Percentiles rank a stretch among this genome's conserved stretches.
These are phyloP conservation scores for Paramecium pentaurelia DNA, from an alignment of 73 alveolate species.

Conservation along the genomic window DNA sequence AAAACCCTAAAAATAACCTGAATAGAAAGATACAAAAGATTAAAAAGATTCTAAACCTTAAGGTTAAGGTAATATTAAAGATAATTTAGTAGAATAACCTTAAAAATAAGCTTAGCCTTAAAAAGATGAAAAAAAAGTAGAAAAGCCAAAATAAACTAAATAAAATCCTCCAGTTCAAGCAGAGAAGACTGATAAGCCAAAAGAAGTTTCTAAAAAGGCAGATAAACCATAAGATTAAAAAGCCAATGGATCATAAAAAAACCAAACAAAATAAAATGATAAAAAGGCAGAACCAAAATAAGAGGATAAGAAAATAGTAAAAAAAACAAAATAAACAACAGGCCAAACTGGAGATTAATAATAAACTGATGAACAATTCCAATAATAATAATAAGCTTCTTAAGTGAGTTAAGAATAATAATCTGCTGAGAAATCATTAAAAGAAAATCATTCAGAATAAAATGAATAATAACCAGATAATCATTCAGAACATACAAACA, in stretches of 20 bases:
- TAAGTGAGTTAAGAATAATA: neutral
- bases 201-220: neutral
- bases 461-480: neutral
- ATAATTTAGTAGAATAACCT: neutral
- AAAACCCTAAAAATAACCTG: neutral
- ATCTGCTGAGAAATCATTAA: neutral
- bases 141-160: neutral
- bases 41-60: neutral
- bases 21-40: neutral
- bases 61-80: neutral
- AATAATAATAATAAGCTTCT: neutral
- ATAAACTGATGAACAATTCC: neutral
- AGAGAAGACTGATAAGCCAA: neutral
- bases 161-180: neutral
- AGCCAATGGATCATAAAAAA: neutral
- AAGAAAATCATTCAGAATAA: neutral
- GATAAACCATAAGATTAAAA: neutral
- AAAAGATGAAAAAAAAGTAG: neutral
- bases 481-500: neutral
- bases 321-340: neutral
- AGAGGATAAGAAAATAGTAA: neutral
- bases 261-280: neutral
- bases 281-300: neutral
- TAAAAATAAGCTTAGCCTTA: neutral
- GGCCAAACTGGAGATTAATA: neutral